phyloP scores from a whole-genome alignment of 129 eudicot genomes.

The Chrysanthemum lavandulifolium region DNA sequence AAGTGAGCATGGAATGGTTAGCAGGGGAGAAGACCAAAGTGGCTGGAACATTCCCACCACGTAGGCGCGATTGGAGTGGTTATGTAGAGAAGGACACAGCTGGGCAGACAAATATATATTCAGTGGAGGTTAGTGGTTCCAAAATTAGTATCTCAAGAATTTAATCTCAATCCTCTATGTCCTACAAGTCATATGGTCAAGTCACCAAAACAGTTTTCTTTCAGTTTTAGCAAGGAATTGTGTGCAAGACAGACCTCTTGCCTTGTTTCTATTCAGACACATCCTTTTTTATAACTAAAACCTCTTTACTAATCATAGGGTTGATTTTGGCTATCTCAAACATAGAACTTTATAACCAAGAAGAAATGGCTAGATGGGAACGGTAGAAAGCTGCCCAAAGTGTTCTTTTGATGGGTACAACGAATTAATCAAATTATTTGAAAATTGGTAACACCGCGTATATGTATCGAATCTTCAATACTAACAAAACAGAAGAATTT shows the following conservation, averaged over 20 bases:
- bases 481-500: not conserved
- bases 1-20: slow-evolving; percentile 93
- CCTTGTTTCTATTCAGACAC: too few species aligned
- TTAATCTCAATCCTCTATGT: not conserved
- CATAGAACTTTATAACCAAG: too few species aligned
- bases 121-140: slow-evolving; percentile 73
- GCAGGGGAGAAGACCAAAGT: slow-evolving; percentile 91
- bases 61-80: slow-evolving; percentile 80
- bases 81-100: slow-evolving; percentile 99
- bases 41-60: slow-evolving; percentile 88
- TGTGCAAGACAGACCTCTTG: too few species aligned
- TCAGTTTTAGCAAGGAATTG: too few species aligned
- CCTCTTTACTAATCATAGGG: too few species aligned
- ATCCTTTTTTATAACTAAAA: too few species aligned
- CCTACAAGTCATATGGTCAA: too few species aligned
- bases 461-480: not conserved
- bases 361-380: too few species aligned
- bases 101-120: slow-evolving; percentile 97
- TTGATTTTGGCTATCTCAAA: too few species aligned
- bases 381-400: too few species aligned
- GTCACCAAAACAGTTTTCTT: too few species aligned
- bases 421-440: not conserved
- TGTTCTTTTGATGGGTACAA: not conserved
- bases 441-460: not conserved
- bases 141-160: not conserved